phyloP scores from a whole-genome alignment of 1,284 basidiomycete species.

The Serendipita sp. region DNA sequence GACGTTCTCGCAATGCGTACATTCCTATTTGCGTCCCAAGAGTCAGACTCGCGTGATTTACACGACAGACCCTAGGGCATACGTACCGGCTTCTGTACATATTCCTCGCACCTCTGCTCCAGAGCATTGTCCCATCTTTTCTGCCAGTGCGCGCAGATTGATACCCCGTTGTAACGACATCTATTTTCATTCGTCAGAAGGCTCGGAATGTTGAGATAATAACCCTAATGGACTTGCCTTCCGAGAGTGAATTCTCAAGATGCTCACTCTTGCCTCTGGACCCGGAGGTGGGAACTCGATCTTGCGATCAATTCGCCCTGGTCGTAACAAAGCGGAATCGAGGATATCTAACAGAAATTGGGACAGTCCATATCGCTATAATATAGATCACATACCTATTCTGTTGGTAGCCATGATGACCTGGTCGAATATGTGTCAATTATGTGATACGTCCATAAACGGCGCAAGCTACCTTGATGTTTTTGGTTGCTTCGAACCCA shows the following conservation, averaged over 20 bases:
- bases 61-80: conserved; percentile 7
- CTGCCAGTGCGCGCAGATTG: conserved; percentile 84
- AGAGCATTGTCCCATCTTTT: conserved; percentile 98
- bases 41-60: conserved; percentile 2
- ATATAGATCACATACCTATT: conserved; percentile 45
- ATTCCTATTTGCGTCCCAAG: conserved; percentile 43
- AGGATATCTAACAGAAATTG: conserved; percentile 60
- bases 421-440: conserved; percentile 11
- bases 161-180: conserved; percentile 98
- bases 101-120: conserved; percentile 97
- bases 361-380: not conserved
- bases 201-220: not conserved
- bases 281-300: conserved; percentile 99
- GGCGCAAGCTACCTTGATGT: conserved; percentile 64
- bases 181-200: conserved; percentile 25
- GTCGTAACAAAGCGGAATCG: conserved; percentile 85
- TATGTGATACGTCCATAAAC: not conserved
- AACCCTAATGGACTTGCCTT: conserved; percentile 43
- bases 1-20: conserved; percentile 90
- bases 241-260: conserved; percentile 91
- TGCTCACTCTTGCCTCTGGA: conserved; percentile 91
- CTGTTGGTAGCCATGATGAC: conserved; percentile 99
- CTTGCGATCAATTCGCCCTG: conserved; percentile 95
- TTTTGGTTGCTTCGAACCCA: conserved; percentile 94
- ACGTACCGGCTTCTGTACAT: conserved; percentile 88